Evolutionary conservation across 2,329 filamentous ascomycete genomes (phyloP).

Genomic region (Pochonia chlamydosporia): DNA sequence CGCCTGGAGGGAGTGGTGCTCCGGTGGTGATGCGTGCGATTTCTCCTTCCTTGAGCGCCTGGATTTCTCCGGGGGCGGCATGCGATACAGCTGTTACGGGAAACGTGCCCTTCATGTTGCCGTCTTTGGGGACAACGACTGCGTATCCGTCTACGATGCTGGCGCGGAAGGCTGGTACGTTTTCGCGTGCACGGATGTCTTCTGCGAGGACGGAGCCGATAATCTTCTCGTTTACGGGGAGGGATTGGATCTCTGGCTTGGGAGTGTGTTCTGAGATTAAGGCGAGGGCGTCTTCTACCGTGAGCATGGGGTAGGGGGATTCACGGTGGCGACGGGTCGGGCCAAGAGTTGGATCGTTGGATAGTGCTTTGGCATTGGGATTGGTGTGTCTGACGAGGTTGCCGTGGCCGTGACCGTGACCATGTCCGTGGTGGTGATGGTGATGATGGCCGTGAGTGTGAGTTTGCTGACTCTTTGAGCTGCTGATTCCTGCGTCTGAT

Average conservation of each 20-base stretch:
- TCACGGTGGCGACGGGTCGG: constrained; percentile 70
- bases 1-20: constrained; percentile 80
- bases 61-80: constrained; percentile 65
- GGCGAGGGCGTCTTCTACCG: constrained; percentile 72
- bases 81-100: constrained; percentile 85
- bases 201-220: constrained; percentile 77
- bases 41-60: constrained; percentile 62
- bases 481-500: constrained; percentile 64
- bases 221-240: constrained; percentile 58
- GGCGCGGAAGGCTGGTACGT: constrained; percentile 87
- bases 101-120: constrained; percentile 69
- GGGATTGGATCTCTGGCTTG: constrained; percentile 46
- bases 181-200: constrained; percentile 72
- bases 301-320: constrained; percentile 89
- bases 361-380: constrained; percentile 19
- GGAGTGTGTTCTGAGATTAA: constrained; percentile 72
- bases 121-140: constrained; percentile 59
- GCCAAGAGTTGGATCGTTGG: constrained; percentile 55
- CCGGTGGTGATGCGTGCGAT: constrained; percentile 92
- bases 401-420: constrained; percentile 45
- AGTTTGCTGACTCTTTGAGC: constrained; percentile 27
- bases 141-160: constrained; percentile 98
- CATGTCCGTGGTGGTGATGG: constrained; percentile 33
- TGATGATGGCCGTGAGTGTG: constrained; percentile 32
- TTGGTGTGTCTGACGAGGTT: constrained; percentile 68